Percentiles rank a stretch among this genome's conserved stretches.
phyloP scores from a whole-genome alignment of 768 basidiomycete species.

The Pleurotus giganteus region DNA sequence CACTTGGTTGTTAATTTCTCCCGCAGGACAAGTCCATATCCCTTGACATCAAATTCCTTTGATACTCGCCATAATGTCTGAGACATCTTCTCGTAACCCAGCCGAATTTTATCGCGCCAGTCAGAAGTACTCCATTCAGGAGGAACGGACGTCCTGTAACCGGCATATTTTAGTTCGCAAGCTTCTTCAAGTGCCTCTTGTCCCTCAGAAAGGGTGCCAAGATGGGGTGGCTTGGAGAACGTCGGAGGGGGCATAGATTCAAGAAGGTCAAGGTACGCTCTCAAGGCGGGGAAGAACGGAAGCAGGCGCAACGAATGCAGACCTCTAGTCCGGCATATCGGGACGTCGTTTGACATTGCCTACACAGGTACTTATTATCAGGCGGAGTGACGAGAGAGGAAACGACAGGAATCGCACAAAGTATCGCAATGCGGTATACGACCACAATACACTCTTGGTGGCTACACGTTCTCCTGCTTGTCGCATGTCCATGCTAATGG shows the following conservation, averaged over 20 bases:
- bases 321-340: conserved; percentile 62
- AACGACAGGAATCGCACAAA: conserved; percentile 49
- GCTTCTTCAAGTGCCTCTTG: conserved; percentile 64
- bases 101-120: conserved; percentile 57
- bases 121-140: conserved; percentile 47
- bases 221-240: conserved; percentile 66
- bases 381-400: conserved; percentile 13
- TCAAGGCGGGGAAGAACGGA: conserved; percentile 57
- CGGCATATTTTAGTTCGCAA: conserved; percentile 53
- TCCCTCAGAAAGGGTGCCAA: conserved; percentile 57
- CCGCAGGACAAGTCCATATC: conserved; percentile 65
- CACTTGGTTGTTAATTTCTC: conserved; percentile 75
- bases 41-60: conserved; percentile 68
- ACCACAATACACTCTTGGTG: conserved; percentile 78
- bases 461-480: conserved; percentile 78
- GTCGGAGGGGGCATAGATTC: conserved; percentile 54
- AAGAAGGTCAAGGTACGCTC: conserved; percentile 59
- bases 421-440: conserved; percentile 72
- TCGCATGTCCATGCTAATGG: conserved; percentile 73
- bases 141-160: conserved; percentile 29
- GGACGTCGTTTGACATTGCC: conserved; percentile 70
- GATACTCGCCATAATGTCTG: conserved; percentile 72
- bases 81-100: conserved; percentile 63
- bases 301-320: conserved; percentile 66
- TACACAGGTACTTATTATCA: conserved; percentile 24